Evolutionary conservation across 129 eudicot genomes (phyloP), one percentile per base, ranked within the genome.

Genomic region (Tagetes patula): DNA sequence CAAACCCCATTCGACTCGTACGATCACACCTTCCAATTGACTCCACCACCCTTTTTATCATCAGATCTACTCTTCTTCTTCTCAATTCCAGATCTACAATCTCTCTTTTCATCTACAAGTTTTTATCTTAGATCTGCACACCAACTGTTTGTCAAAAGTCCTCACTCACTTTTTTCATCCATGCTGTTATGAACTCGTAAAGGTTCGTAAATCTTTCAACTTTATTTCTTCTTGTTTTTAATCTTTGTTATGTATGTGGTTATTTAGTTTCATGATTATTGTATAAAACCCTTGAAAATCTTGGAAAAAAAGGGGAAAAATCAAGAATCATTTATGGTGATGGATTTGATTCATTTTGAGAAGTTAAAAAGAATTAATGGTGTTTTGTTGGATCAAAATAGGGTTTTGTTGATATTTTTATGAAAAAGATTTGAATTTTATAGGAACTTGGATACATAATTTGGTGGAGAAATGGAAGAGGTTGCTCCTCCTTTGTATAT

Each of bases 401-500:
- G 63, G 71, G 63, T 48, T 63, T 74, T 33, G 61, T 73, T 14
- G 5, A 56, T 59, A 59, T 43, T 61, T 4, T 74, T 63, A 5
- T 74, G 48, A 5, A 43, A 53, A 33, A 59, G 3, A 7, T 75
- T 46, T 46, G 61, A 27, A 12, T 76, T 46, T 31, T 68, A 40
- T 62, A 77, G 77, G 65, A 72, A 73, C 34, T 56, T 48, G 75
- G 52, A 68, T 67, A 53, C 61, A 36, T 76, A 32, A 20, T 50
- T 63, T 48, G 30, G 67, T 61, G 40, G 47, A 39, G 33, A 61
- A 74, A 82, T 92, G 98, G 98, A 92, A 79, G 98, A 92, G 66
- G 87, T 82, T 68, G 94, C 91, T 64, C 58, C 96, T 20, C 91
- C 98, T 33, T 33, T 82, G 47, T 83, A 79, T 75, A 70, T 85